Evolutionary conservation across 164 flowering plant species (phyloP), one percentile per base, ranked within the genome.

Genomic region (Berberis thunbergii): DNA sequence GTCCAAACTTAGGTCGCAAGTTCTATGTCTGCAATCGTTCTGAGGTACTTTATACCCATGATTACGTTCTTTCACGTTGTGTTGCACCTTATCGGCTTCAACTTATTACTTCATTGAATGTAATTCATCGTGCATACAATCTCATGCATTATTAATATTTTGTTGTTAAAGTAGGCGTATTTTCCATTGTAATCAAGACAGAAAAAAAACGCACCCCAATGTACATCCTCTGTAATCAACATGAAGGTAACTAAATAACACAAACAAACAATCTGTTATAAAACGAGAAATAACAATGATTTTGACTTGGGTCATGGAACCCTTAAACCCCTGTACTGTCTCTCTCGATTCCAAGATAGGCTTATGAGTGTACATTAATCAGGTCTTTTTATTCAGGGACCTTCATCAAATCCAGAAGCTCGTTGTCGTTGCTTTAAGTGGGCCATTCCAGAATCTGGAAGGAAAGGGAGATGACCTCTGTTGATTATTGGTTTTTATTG

Each of bases 11-110:
- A 57, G 97, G 99, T 40, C 92, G 88, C 66, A 79, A 86, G 65
- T 95, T 95, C 75, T 95, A 84, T 74, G 89, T 80, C 55, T 95
- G 99, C 71, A 83, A 89, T 70, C 94, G 97, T 63, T 86, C 94
- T 61, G 95, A 95, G 99, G 99, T 95, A 86, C 45, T 63, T 54
- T 53, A 40, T 43, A 2, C 8, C 54, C 38, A 6, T 12, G 5
- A 38, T 45, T 58, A 7, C 61, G 13, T 65, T 52, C 61, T 45
- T 57, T 52, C 48, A 56, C 8, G 53, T 4, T 57, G 26, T 26
- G 26, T 26, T 26, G 26, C 26, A 26, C 26, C 26, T 26, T 26
- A 26, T 26, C 26, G 48, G 7, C 6, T 2, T 48, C 50, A 6
- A 48, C 50, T 48, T 48, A 11, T 48, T 48, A 11, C 3, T 26